These are phyloP conservation scores for Sugiyamaella paludigena DNA, from an alignment of 1,139 yeast species.

Conservation along the genomic window DNA sequence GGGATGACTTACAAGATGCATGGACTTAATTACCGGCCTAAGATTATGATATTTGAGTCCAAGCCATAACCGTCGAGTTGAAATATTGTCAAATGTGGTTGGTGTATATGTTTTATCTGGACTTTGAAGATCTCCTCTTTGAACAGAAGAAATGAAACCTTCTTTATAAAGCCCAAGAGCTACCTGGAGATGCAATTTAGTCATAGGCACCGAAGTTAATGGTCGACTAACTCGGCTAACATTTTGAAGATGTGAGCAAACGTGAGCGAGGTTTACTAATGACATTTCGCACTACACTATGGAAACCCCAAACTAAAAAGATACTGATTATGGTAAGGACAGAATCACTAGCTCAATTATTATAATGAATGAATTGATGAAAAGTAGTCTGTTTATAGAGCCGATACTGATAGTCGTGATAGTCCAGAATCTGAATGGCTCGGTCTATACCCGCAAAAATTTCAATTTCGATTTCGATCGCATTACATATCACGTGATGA, in stretches of 20 bases:
- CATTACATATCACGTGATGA: too few relatives aligned
- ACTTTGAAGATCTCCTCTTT: constrained; percentile 84
- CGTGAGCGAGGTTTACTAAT: constrained; percentile 75
- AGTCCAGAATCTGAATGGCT: too few relatives aligned
- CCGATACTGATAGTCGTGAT: too few relatives aligned
- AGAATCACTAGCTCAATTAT: too few relatives aligned
- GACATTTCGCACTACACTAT: constrained; percentile 56
- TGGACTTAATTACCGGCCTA: constrained; percentile 68
- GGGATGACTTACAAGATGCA: constrained; percentile 80
- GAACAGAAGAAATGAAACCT: constrained; percentile 83
- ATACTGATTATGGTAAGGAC: too few relatives aligned
- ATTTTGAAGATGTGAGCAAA: constrained; percentile 88
- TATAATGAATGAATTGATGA: too few relatives aligned
- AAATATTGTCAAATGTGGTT: constrained; percentile 81
- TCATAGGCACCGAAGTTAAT: constrained; percentile 78
- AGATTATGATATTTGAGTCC: constrained; percentile 85
- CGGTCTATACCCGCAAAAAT: too few relatives aligned
- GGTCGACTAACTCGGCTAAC: constrained; percentile 74
- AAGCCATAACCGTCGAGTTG: constrained; percentile 87
- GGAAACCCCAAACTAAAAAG: too few relatives aligned
- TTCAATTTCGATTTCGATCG: too few relatives aligned
- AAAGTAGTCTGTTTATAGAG: too few relatives aligned
- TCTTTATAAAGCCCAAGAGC: constrained; percentile 84
- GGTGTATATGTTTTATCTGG: constrained; percentile 77
- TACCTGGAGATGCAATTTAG: constrained; percentile 76